phyloP scores from a whole-genome alignment of 2,329 filamentous ascomycete species.

The Juglanconis sp. region DNA sequence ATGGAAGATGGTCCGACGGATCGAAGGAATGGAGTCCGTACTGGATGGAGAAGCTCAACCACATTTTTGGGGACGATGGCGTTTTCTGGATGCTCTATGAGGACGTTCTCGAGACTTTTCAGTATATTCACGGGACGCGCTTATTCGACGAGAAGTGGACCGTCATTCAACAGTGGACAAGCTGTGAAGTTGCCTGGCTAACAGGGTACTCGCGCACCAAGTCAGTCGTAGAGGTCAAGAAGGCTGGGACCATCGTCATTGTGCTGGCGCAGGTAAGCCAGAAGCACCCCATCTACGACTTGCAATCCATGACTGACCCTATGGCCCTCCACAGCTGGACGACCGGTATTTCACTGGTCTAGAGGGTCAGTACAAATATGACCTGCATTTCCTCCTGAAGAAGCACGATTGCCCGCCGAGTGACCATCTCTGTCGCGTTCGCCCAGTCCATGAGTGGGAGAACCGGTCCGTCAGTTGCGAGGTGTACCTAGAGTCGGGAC shows the following conservation, averaged over 20 bases:
- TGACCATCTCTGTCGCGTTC: slow-evolving; percentile 33
- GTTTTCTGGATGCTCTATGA: slow-evolving; percentile 45
- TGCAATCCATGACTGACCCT: background rate
- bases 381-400: slow-evolving; percentile 42
- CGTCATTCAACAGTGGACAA: slow-evolving; percentile 43
- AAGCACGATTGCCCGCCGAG: slow-evolving; percentile 23
- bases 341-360: slow-evolving; percentile 43
- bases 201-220: slow-evolving; percentile 43
- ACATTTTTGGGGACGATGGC: slow-evolving; percentile 68
- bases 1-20: slow-evolving; percentile 70
- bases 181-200: slow-evolving; percentile 41
- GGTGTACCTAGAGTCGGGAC: slow-evolving; percentile 64
- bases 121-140: slow-evolving; percentile 41
- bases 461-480: slow-evolving; percentile 68
- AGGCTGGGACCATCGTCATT: slow-evolving; percentile 39
- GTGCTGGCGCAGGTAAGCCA: slow-evolving; percentile 36
- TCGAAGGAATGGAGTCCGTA: slow-evolving; percentile 71
- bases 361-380: slow-evolving; percentile 41
- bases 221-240: slow-evolving; percentile 40
- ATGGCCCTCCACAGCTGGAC: slow-evolving; percentile 34
- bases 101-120: slow-evolving; percentile 44
- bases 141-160: slow-evolving; percentile 46
- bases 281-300: background rate
- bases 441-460: slow-evolving; percentile 37
- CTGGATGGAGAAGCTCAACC: slow-evolving; percentile 64